Evolutionary conservation across 2,329 filamentous ascomycete genomes (phyloP).

Genomic region (Colletotrichum salicis): DNA sequence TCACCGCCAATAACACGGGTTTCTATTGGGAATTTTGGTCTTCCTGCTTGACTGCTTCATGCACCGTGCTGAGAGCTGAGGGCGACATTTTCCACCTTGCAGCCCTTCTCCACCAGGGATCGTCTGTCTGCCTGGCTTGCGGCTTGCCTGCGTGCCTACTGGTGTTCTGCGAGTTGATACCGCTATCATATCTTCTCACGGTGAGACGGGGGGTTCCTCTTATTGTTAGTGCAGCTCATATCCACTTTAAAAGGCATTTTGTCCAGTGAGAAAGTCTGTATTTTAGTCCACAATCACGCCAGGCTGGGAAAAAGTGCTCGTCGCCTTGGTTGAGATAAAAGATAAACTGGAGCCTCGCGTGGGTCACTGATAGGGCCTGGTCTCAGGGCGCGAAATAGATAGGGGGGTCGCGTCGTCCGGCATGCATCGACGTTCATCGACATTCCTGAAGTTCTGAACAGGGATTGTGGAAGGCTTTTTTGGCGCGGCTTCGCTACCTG

Average conservation of each 20-base stretch:
- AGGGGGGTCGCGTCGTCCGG: conserved; percentile 5
- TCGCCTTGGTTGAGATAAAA: conserved; percentile 31
- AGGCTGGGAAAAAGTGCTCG: conserved; percentile 25
- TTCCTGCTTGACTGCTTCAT: conserved; percentile 17
- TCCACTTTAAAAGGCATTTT: conserved; percentile 21
- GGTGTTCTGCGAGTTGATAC: not conserved
- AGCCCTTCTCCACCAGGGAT: conserved; percentile 25
- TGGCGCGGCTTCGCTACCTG: conserved; percentile 6
- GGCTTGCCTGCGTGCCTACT: not conserved
- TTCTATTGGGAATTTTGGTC: conserved; percentile 13
- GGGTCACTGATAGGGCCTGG: conserved; percentile 33
- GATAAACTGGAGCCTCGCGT: conserved; percentile 34
- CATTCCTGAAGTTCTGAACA: not conserved
- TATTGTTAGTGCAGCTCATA: conserved; percentile 2
- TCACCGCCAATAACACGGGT: conserved; percentile 27
- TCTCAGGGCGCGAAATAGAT: conserved; percentile 27
- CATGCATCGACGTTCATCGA: conserved; percentile 23
- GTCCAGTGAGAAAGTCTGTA: conserved; percentile 11
- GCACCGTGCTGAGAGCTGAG: conserved; percentile 22
- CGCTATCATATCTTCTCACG: conserved; percentile 9
- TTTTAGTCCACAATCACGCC: conserved; percentile 23
- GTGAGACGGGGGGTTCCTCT: conserved; percentile 12
- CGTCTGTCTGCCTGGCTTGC: not conserved
- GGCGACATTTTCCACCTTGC: conserved; percentile 32
- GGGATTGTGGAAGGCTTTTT: conserved; percentile 19